These are phyloP conservation scores for Dimocarpus longan DNA, from an alignment of 345 rosid species.

Conservation along the genomic window DNA sequence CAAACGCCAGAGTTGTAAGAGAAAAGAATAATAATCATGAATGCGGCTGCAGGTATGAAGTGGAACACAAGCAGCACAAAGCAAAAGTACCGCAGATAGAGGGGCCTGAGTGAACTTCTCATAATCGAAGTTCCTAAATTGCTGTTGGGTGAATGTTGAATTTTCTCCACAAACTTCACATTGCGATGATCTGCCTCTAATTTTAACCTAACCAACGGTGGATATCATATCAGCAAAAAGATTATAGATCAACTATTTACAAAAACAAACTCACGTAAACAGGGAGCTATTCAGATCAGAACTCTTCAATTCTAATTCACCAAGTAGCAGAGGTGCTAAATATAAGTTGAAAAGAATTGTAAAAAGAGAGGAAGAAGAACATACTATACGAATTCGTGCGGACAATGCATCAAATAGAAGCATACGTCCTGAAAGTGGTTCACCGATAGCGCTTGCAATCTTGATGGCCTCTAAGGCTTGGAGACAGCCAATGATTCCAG, in stretches of 20 bases:
- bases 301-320: neutral
- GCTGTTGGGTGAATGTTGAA: conserved; percentile 49
- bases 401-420: conserved; percentile 92
- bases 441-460: conserved; percentile 83
- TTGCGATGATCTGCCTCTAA: conserved; percentile 70
- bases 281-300: neutral
- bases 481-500: conserved; percentile 93
- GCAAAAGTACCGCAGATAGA: conserved; percentile 46
- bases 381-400: conserved; percentile 77
- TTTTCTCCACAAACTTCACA: conserved; percentile 82
- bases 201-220: conserved; percentile 61
- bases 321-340: neutral
- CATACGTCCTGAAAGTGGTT: conserved; percentile 84
- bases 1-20: neutral
- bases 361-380: conserved; percentile 15
- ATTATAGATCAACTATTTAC: neutral
- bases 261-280: neutral
- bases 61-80: conserved; percentile 7
- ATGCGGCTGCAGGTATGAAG: neutral
- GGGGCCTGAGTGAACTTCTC: conserved; percentile 89
- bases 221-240: conserved; percentile 3
- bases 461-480: conserved; percentile 96
- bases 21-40: neutral
- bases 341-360: neutral
- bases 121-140: conserved; percentile 75